phyloP scores from a whole-genome alignment of 495 filamentous ascomycete species.

The Annulohypoxylon moriforme region DNA sequence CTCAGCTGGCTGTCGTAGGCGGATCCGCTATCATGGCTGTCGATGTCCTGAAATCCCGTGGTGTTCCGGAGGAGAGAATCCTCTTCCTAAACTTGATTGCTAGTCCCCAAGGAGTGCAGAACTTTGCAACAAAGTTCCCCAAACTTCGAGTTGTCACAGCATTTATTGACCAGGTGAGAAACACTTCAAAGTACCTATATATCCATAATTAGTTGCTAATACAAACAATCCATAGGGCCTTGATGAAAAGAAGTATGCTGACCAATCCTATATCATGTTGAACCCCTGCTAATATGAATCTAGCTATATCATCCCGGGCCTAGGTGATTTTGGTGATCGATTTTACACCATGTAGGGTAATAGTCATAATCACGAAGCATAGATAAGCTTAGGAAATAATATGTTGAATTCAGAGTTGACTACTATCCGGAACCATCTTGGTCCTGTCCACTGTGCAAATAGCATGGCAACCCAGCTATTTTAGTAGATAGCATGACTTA shows the following conservation, averaged over 20 bases:
- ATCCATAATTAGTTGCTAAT: conserved; percentile 42
- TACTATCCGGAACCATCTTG: conserved; percentile 4
- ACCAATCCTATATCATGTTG: conserved; percentile 2
- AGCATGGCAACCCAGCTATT: not conserved
- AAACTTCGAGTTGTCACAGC: conserved; percentile 94
- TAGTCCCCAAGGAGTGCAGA: conserved; percentile 88
- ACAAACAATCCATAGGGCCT: conserved; percentile 65
- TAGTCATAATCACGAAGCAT: conserved; percentile 45
- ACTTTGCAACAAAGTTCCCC: conserved; percentile 92
- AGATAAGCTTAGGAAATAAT: conserved; percentile 17
- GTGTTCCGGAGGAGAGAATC: conserved; percentile 94
- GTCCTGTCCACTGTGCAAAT: not conserved
- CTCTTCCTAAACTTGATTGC: conserved; percentile 97
- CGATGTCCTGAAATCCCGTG: conserved; percentile 85
- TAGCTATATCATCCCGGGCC: conserved; percentile 95
- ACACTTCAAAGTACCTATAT: not conserved
- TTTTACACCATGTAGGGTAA: conserved; percentile 85
- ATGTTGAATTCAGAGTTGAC: conserved; percentile 2
- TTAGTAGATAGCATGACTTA: not conserved
- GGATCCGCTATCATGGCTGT: conserved; percentile 97
- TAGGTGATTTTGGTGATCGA: conserved; percentile 96
- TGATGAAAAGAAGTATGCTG: conserved; percentile 91
- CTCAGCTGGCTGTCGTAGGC: conserved; percentile 61
- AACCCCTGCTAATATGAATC: conserved; percentile 38
- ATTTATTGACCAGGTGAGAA: conserved; percentile 80